Evolutionary conservation across 495 filamentous ascomycete genomes (phyloP).

Genomic region (Tuber indicum): DNA sequence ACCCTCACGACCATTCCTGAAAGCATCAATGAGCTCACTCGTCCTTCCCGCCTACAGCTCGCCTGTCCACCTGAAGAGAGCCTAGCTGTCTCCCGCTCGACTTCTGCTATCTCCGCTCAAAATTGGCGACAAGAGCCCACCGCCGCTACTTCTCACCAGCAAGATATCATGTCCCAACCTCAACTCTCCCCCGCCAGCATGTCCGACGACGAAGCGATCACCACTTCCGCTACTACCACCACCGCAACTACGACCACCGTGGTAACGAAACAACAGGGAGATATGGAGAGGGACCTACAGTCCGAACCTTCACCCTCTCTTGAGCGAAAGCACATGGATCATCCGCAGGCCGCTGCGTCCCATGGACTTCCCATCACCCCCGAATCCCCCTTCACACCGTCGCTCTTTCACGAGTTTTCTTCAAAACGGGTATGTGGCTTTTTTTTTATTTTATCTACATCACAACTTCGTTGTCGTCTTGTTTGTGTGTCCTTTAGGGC

Average conservation of each 20-base stretch:
- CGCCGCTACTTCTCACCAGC: not conserved
- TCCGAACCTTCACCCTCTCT: slow-evolving; percentile 34
- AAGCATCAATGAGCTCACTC: slow-evolving; percentile 21
- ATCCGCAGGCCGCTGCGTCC: slow-evolving; percentile 23
- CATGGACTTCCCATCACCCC: slow-evolving; percentile 31
- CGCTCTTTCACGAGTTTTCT: slow-evolving; percentile 34
- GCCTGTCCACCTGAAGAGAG: slow-evolving; percentile 38
- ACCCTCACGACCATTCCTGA: slow-evolving; percentile 21
- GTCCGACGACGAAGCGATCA: slow-evolving; percentile 25
- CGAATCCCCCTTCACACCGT: slow-evolving; percentile 36
- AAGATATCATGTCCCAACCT: slow-evolving; percentile 28
- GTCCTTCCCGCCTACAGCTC: slow-evolving; percentile 35
- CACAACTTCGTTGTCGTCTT: not conserved
- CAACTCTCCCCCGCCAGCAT: slow-evolving; percentile 23
- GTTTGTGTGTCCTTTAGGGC: not conserved
- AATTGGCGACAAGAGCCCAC: slow-evolving; percentile 18
- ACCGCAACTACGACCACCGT: slow-evolving; percentile 22
- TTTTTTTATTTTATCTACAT: not conserved
- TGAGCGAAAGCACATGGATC: slow-evolving; percentile 24
- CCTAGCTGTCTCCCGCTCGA: slow-evolving; percentile 24
- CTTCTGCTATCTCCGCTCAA: slow-evolving; percentile 22
- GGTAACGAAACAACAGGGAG: slow-evolving; percentile 10
- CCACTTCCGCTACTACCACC: slow-evolving; percentile 15
- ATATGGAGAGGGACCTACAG: slow-evolving; percentile 22
- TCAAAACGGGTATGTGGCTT: slow-evolving; percentile 33